These are phyloP conservation scores for Trifolium fragiferum DNA, from an alignment of 306 rosid genomes.

Conservation along the genomic window DNA sequence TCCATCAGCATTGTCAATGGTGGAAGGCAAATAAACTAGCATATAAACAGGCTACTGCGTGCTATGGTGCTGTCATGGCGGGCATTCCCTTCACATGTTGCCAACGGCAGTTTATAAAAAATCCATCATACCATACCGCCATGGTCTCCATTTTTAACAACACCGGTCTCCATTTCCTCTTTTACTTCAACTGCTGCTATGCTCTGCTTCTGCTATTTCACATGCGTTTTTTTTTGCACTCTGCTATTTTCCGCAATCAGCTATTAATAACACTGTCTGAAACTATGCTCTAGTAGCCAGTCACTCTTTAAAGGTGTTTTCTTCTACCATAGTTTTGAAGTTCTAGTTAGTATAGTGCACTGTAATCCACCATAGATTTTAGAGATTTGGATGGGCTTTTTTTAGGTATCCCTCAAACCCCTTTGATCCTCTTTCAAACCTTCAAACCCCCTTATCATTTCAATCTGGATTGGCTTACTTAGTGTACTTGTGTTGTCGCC, in stretches of 20 bases:
- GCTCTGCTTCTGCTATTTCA: not conserved
- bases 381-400: not conserved
- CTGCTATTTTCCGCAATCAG: not conserved
- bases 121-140: no score
- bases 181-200: no score
- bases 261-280: no score
- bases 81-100: no score
- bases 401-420: not conserved
- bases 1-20: no score
- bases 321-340: not conserved
- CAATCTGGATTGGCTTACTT: not conserved
- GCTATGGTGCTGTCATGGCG: no score
- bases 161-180: no score
- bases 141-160: no score
- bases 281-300: not conserved
- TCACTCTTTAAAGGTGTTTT: slow-evolving; percentile 5
- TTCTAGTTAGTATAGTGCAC: not conserved
- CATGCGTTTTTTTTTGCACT: no score
- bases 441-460: not conserved
- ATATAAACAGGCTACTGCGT: no score
- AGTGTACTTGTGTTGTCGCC: slow-evolving; percentile 6
- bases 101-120: no score
- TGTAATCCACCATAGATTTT: not conserved
- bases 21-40: no score
- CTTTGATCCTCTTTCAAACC: not conserved